Conservation (phyloP, 2,329 filamentous ascomycete species). For the Beauveria sp. region DNA sequence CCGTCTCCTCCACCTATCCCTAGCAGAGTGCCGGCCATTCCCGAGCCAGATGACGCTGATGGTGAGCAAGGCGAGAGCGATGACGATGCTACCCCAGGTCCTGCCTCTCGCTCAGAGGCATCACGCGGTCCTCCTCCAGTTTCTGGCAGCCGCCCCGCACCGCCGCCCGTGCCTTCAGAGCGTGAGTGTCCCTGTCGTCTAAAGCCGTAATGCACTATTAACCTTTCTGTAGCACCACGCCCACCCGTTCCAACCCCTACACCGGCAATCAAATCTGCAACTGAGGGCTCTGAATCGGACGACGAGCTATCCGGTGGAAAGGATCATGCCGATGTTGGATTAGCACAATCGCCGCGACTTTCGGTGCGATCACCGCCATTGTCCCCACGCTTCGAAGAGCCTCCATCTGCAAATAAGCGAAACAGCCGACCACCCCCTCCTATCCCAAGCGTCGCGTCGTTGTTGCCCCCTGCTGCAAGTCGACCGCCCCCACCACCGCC, state of each 20-base stretch:
- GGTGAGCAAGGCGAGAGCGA: constrained; percentile 20
- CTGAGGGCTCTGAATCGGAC: constrained; percentile 77
- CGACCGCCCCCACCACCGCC: constrained; percentile 64
- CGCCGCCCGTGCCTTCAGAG: constrained; percentile 51
- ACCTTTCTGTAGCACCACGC: constrained; percentile 42
- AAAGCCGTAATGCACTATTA: constrained; percentile 19
- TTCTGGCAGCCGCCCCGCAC: constrained; percentile 43
- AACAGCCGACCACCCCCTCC: constrained; percentile 51
- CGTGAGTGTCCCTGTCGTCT: constrained; percentile 39
- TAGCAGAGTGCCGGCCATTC: constrained; percentile 21
- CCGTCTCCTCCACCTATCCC: constrained; percentile 25
- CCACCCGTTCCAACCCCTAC: constrained; percentile 49
- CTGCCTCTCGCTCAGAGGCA: constrained; percentile 19
- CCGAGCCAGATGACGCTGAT: constrained; percentile 17
- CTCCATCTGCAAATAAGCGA: constrained; percentile 40
- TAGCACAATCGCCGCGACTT: constrained; percentile 19
- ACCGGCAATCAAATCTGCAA: constrained; percentile 53
- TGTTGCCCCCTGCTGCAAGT: constrained; percentile 39
- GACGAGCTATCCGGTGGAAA: constrained; percentile 65
- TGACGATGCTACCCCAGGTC: constrained; percentile 27
- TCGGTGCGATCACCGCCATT: constrained; percentile 22
- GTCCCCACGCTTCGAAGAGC: constrained; percentile 29
- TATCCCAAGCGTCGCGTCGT: constrained; percentile 48
- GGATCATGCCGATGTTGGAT: constrained; percentile 33
- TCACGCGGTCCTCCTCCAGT: constrained; percentile 37